phyloP scores from a whole-genome alignment of 2,329 filamentous ascomycete species.

The Leptographium flavum region DNA sequence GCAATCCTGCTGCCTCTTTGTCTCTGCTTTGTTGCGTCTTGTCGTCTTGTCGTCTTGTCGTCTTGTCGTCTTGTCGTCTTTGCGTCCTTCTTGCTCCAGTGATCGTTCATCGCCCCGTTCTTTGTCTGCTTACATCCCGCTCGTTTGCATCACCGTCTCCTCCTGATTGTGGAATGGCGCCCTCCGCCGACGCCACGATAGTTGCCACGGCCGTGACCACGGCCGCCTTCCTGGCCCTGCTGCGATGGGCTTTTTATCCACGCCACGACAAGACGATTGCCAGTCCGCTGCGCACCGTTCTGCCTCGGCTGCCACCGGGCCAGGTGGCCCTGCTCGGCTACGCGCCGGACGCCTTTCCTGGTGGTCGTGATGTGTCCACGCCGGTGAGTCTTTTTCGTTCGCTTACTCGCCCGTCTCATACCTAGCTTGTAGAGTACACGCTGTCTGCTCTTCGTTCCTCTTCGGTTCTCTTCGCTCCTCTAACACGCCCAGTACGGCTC shows the following conservation, averaged over 20 bases:
- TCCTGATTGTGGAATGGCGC: neutral
- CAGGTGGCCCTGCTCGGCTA: slow-evolving; percentile 29
- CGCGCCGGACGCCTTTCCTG: slow-evolving; percentile 53
- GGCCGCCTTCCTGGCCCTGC: slow-evolving; percentile 9
- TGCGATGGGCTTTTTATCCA: slow-evolving; percentile 14
- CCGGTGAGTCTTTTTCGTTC: slow-evolving; percentile 29
- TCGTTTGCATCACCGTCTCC: neutral
- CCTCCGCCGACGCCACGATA: slow-evolving; percentile 3
- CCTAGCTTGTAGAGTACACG: too few species aligned
- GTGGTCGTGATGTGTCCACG: slow-evolving; percentile 57
- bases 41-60: too few species aligned
- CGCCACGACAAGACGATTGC: slow-evolving; percentile 9
- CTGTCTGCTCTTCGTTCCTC: neutral
- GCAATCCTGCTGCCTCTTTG: too few species aligned
- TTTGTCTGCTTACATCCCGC: neutral
- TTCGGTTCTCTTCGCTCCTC: neutral
- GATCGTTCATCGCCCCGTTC: neutral
- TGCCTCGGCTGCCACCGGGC: slow-evolving; percentile 12
- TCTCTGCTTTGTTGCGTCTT: too few species aligned
- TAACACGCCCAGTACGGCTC: slow-evolving; percentile 42
- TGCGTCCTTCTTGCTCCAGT: neutral
- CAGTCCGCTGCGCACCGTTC: slow-evolving; percentile 13
- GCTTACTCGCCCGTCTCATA: too few species aligned
- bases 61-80: neutral
- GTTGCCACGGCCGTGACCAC: slow-evolving; percentile 13